phyloP scores from a whole-genome alignment of 2,329 filamentous ascomycete species.

The Trichoderma semiorbis region DNA sequence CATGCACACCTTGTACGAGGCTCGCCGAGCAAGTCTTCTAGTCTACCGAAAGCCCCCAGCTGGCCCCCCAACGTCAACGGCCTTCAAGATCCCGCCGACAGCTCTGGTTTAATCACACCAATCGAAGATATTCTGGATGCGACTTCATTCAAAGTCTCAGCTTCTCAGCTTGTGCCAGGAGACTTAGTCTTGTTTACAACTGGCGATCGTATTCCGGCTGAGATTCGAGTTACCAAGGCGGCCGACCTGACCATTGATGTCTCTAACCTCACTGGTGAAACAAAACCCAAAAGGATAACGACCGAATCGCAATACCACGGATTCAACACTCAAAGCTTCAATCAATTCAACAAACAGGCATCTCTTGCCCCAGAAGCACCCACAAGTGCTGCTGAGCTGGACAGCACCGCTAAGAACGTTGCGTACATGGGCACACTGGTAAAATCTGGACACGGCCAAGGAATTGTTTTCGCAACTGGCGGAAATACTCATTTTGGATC shows the following conservation, averaged over 20 bases:
- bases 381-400: slow-evolving; percentile 57
- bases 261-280: slow-evolving; percentile 95
- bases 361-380: slow-evolving; percentile 38
- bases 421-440: slow-evolving; percentile 98
- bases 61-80: slow-evolving; percentile 49
- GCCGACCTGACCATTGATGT: slow-evolving; percentile 91
- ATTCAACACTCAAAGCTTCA: slow-evolving; percentile 28
- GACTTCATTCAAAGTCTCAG: slow-evolving; percentile 79
- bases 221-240: slow-evolving; percentile 88
- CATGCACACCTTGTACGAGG: slow-evolving; percentile 89
- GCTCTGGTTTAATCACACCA: slow-evolving; percentile 54
- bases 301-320: slow-evolving; percentile 51
- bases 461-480: slow-evolving; percentile 95
- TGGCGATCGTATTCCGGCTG: slow-evolving; percentile 92
- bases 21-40: slow-evolving; percentile 35
- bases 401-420: slow-evolving; percentile 76
- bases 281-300: slow-evolving; percentile 82
- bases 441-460: slow-evolving; percentile 90
- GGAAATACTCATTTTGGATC: slow-evolving; percentile 92
- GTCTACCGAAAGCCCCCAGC: slow-evolving; percentile 35
- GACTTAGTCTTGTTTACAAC: slow-evolving; percentile 93
- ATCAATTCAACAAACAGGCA: slow-evolving; percentile 38
- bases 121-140: slow-evolving; percentile 64
- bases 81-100: slow-evolving; percentile 41
- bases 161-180: slow-evolving; percentile 81